Evolutionary conservation across 164 flowering plant genomes (phyloP), one percentile per base, ranked within the genome.

Genomic region (Santalum album): DNA sequence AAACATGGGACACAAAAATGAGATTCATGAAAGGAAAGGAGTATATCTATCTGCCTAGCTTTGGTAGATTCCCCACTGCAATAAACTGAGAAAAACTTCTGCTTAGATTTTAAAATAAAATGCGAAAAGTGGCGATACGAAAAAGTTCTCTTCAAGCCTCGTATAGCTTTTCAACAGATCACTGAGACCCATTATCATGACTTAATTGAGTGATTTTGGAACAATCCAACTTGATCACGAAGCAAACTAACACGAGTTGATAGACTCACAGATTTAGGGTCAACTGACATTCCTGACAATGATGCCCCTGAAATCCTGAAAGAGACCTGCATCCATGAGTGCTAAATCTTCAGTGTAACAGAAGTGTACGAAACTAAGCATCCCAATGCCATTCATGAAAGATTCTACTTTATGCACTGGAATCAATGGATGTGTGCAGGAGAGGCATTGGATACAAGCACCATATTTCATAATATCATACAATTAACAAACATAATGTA

Each of bases 211-310:
- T n/a, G 21, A 19, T 45, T 3, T n/a, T 6, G 14, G 25, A 20
- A 4, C 24, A 20, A 7, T 7, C 9, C 25, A 45, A 42, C 21
- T 42, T 42, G 3, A 29, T 29, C 0, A 42, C 2, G 45, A 42
- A 12, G 1, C 2, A 12, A 20, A 20, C 47, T 25, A 6, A 42
- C 18, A 23, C 35, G 50, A 2, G 19, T 3, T 25, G 16, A 23
- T 9, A 27, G 52, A 69, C 97, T 85, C 70, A 94, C 99, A 57
- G 86, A 71, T 86, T 94, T 94, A 50, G 96, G 81, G 71, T 90
- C 96, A 69, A 94, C 72, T 3, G 82, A 72, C 75, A 83, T 80
- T 67, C 99, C 91, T 49, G 97, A 87, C 48, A 86, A 49, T 51
- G 99, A 78, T 25, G 76, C 83, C 44, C 99, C 99, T 19, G 59